Base-by-base conservation (phyloP, 2,329 filamentous ascomycete species). In the Fusarium newnesense region DNA sequence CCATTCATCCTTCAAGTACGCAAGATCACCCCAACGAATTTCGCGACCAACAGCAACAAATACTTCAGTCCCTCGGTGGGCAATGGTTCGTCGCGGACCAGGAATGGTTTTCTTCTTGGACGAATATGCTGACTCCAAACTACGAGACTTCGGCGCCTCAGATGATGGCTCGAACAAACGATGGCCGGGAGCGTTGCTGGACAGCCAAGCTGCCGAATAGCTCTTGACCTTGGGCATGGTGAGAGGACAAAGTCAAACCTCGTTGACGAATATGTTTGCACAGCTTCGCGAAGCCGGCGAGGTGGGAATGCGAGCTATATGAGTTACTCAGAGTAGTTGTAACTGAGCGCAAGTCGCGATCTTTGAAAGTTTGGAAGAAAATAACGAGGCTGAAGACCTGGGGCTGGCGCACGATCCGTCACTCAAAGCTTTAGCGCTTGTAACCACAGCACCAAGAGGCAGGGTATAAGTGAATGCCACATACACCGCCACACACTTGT, bases 41-140 rank as follows among this genome's bases (percentile, higher is more conserved):
- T 98, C 94, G 76, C 93, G 95, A 54, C 95, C 95, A 44, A 93
- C 91, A 26, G 95, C 95, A 18, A 94, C 91, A 80, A 98, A 98
- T 15, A 98, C 85, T 78, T 99, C 95, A 2, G 93, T 94, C 21
- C 93, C 95, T 67, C 96, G 88, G 56, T 89, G 90, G 15, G 95
- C 95, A 77, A 98, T 92, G 1, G 91, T 95, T 72, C 90, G 83
- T 64, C 87, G 85, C 15, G 90, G 88, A 24, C 89, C 88, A 3
- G 80, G 78, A 26, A 81, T 77, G 4, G 80, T 60, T 74, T 84
- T 84, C 80, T 83, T 86, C 78, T 83, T 87, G 50, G 83, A 80
- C 21, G 80, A 75, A 64, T 84, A 84, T 19, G 83, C 80, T 19
- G 82, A 82, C 46, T 80, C 80, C 40, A 81, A 72, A 26, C 81